Evolutionary conservation across 1,284 basidiomycete species (phyloP).

Genomic region (Ganoderma boninense): DNA sequence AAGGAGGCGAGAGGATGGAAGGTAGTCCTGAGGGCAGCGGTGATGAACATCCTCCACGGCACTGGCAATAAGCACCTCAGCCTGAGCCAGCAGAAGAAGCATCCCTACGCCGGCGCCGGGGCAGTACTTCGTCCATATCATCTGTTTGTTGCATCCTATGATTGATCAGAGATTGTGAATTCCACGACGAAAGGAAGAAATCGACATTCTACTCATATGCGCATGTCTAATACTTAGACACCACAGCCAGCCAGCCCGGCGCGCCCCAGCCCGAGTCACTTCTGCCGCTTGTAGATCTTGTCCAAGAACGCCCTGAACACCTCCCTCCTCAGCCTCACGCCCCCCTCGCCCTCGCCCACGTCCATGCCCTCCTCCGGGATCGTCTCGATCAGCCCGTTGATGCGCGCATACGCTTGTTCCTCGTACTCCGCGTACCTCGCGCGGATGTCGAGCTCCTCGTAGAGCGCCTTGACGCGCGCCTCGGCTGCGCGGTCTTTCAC

Average conservation of each 20-base stretch:
- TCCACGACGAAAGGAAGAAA: no score
- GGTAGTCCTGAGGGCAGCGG: no score
- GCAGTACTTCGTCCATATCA: no score
- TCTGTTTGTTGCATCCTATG: no score
- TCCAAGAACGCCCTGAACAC: constrained; percentile 88
- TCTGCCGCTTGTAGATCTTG: constrained; percentile 91
- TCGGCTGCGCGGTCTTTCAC: constrained; percentile 76
- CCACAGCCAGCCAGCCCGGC: background rate
- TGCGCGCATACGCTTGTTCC: constrained; percentile 71
- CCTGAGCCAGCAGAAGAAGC: no score
- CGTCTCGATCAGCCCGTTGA: constrained; percentile 72
- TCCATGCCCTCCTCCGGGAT: constrained; percentile 64
- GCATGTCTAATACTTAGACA: background rate
- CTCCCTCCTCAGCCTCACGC: constrained; percentile 75
- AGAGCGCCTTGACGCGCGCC: constrained; percentile 81
- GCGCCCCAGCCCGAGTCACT: constrained; percentile 51
- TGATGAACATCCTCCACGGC: no score
- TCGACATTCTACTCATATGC: background rate
- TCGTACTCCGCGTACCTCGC: constrained; percentile 83
- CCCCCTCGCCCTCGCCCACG: constrained; percentile 37
- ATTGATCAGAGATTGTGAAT: no score
- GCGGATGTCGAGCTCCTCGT: constrained; percentile 76
- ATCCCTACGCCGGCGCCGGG: no score
- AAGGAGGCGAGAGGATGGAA: no score
- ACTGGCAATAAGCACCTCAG: no score